Conservation (phyloP, 116 monocot species). For the Dioscorea cayenensis region DNA sequence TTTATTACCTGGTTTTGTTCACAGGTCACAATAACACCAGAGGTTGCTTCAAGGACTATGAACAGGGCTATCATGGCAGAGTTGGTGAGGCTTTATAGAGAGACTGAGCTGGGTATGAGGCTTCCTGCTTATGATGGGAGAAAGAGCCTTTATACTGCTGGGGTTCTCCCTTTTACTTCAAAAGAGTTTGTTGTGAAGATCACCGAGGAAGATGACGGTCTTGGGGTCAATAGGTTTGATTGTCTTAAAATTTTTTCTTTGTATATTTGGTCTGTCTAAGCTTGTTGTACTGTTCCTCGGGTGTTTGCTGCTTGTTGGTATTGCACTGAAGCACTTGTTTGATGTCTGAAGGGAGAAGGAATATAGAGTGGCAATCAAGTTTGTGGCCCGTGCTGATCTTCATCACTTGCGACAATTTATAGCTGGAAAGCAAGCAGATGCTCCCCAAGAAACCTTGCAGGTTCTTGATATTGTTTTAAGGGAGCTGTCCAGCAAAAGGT, state of each 20-base stretch:
- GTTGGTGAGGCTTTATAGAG: slow-evolving; percentile 41
- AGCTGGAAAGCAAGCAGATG: slow-evolving; percentile 51
- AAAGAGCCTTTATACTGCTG: slow-evolving; percentile 59
- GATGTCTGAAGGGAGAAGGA: slow-evolving; percentile 36
- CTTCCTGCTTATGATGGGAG: slow-evolving; percentile 69
- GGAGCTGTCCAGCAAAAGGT: slow-evolving; percentile 68
- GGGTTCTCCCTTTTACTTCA: slow-evolving; percentile 39
- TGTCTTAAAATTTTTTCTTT: background rate
- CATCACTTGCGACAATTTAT: slow-evolving; percentile 58
- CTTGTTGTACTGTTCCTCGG: too few relatives aligned
- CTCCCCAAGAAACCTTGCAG: slow-evolving; percentile 68
- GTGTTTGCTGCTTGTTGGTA: background rate
- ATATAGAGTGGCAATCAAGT: slow-evolving; percentile 59
- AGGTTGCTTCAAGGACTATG: slow-evolving; percentile 29
- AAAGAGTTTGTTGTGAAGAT: slow-evolving; percentile 50
- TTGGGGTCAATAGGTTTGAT: slow-evolving; percentile 22
- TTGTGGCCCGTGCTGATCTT: slow-evolving; percentile 52
- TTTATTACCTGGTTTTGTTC: background rate
- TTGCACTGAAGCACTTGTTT: background rate
- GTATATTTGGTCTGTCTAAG: background rate
- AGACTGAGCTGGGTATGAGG: slow-evolving; percentile 32
- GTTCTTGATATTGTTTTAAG: slow-evolving; percentile 81
- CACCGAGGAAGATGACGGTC: slow-evolving; percentile 34
- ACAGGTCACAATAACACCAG: slow-evolving; percentile 46
- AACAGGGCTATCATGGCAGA: slow-evolving; percentile 38